Base-by-base conservation (phyloP, 2,329 filamentous ascomycete genomes). In the Penicillium sp. region DNA sequence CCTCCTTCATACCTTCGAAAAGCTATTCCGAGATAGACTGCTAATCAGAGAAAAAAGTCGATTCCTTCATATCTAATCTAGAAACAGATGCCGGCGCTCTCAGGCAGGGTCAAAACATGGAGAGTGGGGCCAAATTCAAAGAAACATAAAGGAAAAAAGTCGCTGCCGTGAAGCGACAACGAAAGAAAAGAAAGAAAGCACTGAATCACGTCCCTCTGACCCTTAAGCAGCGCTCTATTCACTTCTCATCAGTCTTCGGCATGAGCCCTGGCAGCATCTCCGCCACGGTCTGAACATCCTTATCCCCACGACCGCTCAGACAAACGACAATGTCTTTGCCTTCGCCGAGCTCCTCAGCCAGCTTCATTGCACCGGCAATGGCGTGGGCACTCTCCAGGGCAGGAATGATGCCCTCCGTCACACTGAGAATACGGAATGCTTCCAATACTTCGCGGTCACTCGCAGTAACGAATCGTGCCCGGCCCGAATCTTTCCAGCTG, bases 271-370 rank as follows among this genome's bases (percentile, higher is more conserved):
- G 93, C 73, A 97, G 76, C 79, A 95, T 90, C 72, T 96, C 93
- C 1, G 94, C 93, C 53, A 98, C 93, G 69, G 89, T 96, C 84
- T 98, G 92, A 61, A 98, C 94, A 73, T 98, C 95, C 85, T 98
- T 98, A 77, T 98, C 94, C 58, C 94, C 94, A 65, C 94, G 83
- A 5, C 94, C 94, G 73, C 90, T 94, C 43, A 98, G 74, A 77
- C 93, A 97, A 65, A 98, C 90, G 58, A 98, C 93, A 37, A 98
- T 78, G 72, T 97, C 91, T 77, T 96, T 81, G 50, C 85, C 91
- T 77, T 91, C 89, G 60, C 84, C 83, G 89, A 97, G 91, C 61
- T 87, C 91, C 85, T 95, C 96, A 58, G 93, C 93, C 60, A 96
- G 78, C 79, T 96, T 87, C 52, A 97, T 78, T 9, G 90, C 92